Evolutionary conservation across 139 green algal genomes (phyloP).

Genomic region (Micractinium conductrix): DNA sequence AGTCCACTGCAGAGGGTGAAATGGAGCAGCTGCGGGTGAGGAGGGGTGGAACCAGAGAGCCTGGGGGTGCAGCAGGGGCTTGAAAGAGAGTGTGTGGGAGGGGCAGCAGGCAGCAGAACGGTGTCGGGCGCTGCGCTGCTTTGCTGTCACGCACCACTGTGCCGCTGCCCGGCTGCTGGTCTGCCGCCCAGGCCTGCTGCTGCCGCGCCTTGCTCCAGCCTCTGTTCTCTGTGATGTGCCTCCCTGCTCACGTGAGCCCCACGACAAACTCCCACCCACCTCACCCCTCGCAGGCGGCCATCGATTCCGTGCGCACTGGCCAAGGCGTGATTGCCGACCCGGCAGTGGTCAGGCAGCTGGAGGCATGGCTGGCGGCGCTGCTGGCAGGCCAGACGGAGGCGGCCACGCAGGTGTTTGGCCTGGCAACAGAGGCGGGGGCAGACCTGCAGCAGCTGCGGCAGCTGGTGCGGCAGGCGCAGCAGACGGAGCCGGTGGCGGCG

Average conservation of each 20-base stretch:
- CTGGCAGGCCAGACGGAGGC: not conserved
- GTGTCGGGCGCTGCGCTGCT: no score
- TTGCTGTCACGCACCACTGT: not conserved
- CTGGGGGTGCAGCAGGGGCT: not conserved
- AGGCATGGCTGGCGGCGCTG: conserved; percentile 27
- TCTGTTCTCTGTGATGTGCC: not conserved
- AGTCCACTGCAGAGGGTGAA: conserved; percentile 5
- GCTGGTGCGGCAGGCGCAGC: conserved; percentile 22
- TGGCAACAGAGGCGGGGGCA: not conserved
- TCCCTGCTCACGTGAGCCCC: not conserved
- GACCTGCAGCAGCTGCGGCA: conserved; percentile 34
- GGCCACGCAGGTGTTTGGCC: not conserved
- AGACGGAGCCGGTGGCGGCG: not conserved
- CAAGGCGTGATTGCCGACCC: conserved; percentile 30
- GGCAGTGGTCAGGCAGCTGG: not conserved
- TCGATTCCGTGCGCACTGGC: conserved; percentile 5
- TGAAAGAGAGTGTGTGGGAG: not conserved
- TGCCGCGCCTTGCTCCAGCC: not conserved
- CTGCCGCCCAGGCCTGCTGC: not conserved
- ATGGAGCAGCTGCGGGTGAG: conserved; percentile 18
- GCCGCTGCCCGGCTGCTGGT: no score
- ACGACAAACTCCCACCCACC: not conserved
- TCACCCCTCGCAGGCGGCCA: not conserved
- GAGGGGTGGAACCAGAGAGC: not conserved
- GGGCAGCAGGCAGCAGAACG: not conserved